Conservation (phyloP, 2,329 filamentous ascomycete genomes). For the Trichoderma afroharzianum region DNA sequence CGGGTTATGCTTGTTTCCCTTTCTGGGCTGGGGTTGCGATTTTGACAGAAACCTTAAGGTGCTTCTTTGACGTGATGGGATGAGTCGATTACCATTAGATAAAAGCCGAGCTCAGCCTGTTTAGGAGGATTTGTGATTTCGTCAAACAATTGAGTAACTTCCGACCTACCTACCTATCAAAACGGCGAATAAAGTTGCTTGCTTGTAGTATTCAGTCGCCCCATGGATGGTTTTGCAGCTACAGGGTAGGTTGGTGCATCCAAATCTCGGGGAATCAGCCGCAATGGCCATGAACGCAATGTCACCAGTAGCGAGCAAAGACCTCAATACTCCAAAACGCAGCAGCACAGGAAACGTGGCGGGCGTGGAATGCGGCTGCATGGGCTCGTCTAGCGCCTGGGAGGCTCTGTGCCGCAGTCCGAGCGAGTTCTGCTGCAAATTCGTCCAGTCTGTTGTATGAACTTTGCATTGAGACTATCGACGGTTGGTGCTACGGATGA, state of each 20-base stretch:
- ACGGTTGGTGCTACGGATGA: neutral
- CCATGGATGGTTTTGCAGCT: neutral
- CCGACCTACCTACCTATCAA: neutral
- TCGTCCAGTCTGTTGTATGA: neutral
- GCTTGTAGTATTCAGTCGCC: neutral
- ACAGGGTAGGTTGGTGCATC: neutral
- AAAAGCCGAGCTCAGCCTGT: neutral
- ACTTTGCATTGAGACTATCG: neutral
- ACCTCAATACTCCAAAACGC: neutral
- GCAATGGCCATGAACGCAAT: neutral
- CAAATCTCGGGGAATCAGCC: neutral
- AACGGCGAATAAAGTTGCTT: neutral
- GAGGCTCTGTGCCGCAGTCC: neutral
- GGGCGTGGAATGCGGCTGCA: neutral
- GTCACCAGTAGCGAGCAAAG: neutral
- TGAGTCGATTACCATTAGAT: neutral
- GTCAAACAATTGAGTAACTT: neutral
- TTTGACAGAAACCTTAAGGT: neutral
- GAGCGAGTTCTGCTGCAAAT: neutral
- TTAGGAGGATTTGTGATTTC: neutral
- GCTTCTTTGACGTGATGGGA: neutral
- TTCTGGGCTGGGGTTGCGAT: neutral
- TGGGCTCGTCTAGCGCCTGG: neutral
- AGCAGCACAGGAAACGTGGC: neutral
- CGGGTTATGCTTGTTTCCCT: neutral